These are phyloP conservation scores for Aquilaria malaccensis DNA, from an alignment of 345 rosid species.

Conservation along the genomic window DNA sequence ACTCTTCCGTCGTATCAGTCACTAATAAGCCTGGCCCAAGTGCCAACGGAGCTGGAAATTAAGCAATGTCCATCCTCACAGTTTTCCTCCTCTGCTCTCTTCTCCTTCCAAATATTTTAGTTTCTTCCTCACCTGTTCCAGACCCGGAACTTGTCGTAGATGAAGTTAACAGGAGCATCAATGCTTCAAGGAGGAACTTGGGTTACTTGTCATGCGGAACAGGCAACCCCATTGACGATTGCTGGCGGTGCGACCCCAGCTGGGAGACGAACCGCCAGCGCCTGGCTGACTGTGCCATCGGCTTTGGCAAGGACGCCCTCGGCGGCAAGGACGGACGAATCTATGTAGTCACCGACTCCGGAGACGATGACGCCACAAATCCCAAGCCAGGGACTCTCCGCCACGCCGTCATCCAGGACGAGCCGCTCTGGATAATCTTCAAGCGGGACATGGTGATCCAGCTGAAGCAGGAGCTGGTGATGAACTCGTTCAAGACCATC, in stretches of 20 bases:
- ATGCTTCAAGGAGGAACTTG: slow-evolving; percentile 69
- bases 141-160: slow-evolving; percentile 37
- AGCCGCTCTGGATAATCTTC: slow-evolving; percentile 76
- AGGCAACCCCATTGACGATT: slow-evolving; percentile 72
- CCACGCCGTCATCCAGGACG: slow-evolving; percentile 64
- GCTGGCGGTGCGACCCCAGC: slow-evolving; percentile 73
- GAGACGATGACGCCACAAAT: slow-evolving; percentile 43
- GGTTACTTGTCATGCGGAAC: slow-evolving; percentile 52
- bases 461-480: slow-evolving; percentile 50
- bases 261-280: slow-evolving; percentile 64
- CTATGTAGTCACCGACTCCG: slow-evolving; percentile 54
- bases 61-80: neutral
- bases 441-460: slow-evolving; percentile 66
- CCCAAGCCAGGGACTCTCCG: slow-evolving; percentile 71
- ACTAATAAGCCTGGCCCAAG: too few relatives aligned
- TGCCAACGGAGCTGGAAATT: too few relatives aligned
- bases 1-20: too few relatives aligned
- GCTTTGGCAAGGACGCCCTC: slow-evolving; percentile 64
- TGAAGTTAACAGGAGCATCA: slow-evolving; percentile 53
- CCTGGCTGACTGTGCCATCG: slow-evolving; percentile 70
- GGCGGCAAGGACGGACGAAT: slow-evolving; percentile 63
- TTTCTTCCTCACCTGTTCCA: slow-evolving; percentile 20
- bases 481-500: slow-evolving; percentile 66
- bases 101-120: slow-evolving; percentile 6
- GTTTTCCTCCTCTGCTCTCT: slow-evolving; percentile 10